Percentiles rank a stretch among this genome's conserved stretches.
Conservation (phyloP, 306 rosid species). For the Cucurbita moschata region DNA sequence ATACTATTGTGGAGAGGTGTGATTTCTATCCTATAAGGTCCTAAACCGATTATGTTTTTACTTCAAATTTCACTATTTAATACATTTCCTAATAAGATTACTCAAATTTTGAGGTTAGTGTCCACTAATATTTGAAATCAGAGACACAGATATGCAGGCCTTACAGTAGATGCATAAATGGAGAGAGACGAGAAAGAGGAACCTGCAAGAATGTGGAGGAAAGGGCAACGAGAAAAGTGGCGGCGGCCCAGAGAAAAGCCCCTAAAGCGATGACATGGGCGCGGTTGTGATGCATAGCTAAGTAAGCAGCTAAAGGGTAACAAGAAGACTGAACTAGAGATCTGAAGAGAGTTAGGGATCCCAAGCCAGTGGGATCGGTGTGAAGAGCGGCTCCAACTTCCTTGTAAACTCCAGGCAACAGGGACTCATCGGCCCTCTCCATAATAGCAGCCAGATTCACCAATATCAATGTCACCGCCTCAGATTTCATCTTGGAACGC, state of each 20-base stretch:
- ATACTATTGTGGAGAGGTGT: not conserved
- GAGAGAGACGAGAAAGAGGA: not conserved
- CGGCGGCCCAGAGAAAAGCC: constrained; percentile 62
- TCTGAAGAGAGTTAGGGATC: constrained; percentile 63
- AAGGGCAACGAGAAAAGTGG: constrained; percentile 54
- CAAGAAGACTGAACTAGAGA: constrained; percentile 61
- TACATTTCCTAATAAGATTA: not conserved
- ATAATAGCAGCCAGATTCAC: constrained; percentile 57
- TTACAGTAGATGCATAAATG: not conserved
- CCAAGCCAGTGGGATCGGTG: constrained; percentile 67
- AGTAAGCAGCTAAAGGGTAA: constrained; percentile 64
- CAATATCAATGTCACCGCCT: constrained; percentile 39
- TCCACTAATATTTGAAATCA: not conserved
- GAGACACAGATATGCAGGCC: not conserved
- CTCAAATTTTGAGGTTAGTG: too few species aligned
- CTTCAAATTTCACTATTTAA: not conserved
- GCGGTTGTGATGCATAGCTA: constrained; percentile 60
- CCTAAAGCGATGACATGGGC: constrained; percentile 57
- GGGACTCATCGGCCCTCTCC: constrained; percentile 66
- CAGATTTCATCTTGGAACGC: constrained; percentile 33
- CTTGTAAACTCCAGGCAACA: constrained; percentile 68
- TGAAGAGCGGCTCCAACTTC: constrained; percentile 60
- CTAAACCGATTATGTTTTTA: not conserved
- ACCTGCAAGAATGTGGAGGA: constrained; percentile 61
- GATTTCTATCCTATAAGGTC: too few species aligned